Base-by-base conservation (phyloP, 2,329 filamentous ascomycete species). In the Neonectria ditissima region DNA sequence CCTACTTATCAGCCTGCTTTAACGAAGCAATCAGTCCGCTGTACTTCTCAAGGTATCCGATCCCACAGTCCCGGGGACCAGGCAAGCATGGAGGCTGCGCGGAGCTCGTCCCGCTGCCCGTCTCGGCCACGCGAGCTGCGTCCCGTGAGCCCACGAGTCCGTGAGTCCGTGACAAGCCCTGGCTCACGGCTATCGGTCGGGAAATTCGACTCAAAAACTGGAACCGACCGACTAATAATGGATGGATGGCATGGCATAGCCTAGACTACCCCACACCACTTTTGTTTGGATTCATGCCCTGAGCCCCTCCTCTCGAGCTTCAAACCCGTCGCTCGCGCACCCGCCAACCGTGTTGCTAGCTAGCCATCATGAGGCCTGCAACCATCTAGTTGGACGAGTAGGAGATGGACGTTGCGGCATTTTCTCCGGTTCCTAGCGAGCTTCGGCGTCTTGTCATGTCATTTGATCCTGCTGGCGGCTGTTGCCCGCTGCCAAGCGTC, bases 161-260 rank as follows among this genome's bases (percentile, higher is more conserved):
- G 18, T 13, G 32, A 54, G 34, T 30, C 34, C 37, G 20, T 10
- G 22, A 26, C 24, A 26, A 26, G 43, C 14, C 52, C 44, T 43
- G 58, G 28, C 58, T 44, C 52, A 55, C 44, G 56, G 18, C 51
- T 43, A 34, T 41, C 44, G 58, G 24, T 47, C 45, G 58, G 37
- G 55, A 55, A 48, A 61, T 55, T 61, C 58, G 58, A 61, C 37
- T 44, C 32, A 54, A 55, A 55, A 55, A 55, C 34, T 51, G 34
- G 58, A 51, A 37, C 51, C n/a, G 45, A 32, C 45, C 14, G n/a
- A n/a, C n/a, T n/a, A n/a, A n/a, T n/a, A n/a, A n/a, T n/a, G n/a
- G n/a, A 50, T 34, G 18, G 30, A 11, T 50, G 30, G 34, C 32
- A 26, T 26, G 24, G 24, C 4, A 26, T 26, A 6, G 24, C 24